These are phyloP conservation scores for Rhizophlyctis rosea DNA, from an alignment of 192 early-diverging fungal species.

Conservation along the genomic window DNA sequence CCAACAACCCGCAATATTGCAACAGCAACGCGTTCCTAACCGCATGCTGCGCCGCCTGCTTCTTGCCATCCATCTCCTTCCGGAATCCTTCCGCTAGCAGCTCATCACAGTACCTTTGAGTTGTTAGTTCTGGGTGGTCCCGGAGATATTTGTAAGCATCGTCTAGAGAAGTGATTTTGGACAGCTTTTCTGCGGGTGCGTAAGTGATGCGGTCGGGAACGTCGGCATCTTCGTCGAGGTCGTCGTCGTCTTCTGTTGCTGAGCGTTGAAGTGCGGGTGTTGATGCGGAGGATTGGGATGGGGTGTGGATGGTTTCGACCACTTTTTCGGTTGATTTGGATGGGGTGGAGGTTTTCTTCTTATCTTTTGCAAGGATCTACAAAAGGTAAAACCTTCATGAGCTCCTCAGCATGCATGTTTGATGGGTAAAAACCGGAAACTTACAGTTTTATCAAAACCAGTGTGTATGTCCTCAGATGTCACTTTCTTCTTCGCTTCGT, in stretches of 20 bases:
- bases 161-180: slow-evolving; percentile 22
- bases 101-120: slow-evolving; percentile 71
- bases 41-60: slow-evolving; percentile 63
- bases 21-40: slow-evolving; percentile 81
- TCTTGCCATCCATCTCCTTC: slow-evolving; percentile 69
- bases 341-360: too few relatives aligned
- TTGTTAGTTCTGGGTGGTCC: slow-evolving; percentile 67
- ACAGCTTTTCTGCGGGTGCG: slow-evolving; percentile 28
- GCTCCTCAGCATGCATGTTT: background rate
- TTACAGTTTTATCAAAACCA: slow-evolving; percentile 47
- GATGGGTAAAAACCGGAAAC: slow-evolving; percentile 8
- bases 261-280: background rate
- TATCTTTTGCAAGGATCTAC: background rate
- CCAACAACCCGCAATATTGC: slow-evolving; percentile 81
- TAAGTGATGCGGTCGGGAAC: slow-evolving; percentile 37
- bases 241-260: slow-evolving; percentile 1
- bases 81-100: slow-evolving; percentile 84
- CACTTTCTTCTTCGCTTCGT: slow-evolving; percentile 38
- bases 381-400: background rate
- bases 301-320: slow-evolving; percentile 45
- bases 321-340: slow-evolving; percentile 22
- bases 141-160: slow-evolving; percentile 55
- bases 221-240: slow-evolving; percentile 31
- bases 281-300: slow-evolving; percentile 3
- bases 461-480: slow-evolving; percentile 46